Evolutionary conservation across 2,329 filamentous ascomycete species (phyloP), one percentile per base, ranked within the genome.

Genomic region (Uncinocarpus reesii): DNA sequence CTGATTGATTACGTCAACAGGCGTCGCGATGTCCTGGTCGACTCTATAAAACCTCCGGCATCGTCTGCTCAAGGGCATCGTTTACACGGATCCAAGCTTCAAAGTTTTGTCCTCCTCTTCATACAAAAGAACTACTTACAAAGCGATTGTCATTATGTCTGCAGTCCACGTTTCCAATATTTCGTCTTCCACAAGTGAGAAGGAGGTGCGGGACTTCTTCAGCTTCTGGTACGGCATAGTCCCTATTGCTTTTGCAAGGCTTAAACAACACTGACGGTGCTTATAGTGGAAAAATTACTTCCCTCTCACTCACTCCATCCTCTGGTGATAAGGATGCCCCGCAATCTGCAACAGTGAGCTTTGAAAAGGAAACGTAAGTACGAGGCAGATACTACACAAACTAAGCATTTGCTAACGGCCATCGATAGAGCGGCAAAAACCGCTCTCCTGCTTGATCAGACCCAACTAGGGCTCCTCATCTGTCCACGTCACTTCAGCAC

Each of bases 161-260:
- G 77, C 84, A 43, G 86, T 95, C 55, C 73, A 89, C 71, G 89
- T 96, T 61, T 84, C 85, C 71, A 89, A 92, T 73, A 95, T 98
- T 71, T 81, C 85, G 58, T 65, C 74, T 54, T 71, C 82, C 65
- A 95, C 90, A 49, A 80, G 78, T 57, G 88, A 98, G 70, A 83
- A 89, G 71, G 88, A 96, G 70, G 81, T 98, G 60, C 81, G 80
- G 63, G 89, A 95, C 65, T 98, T 98, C 77, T 98, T 98, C 76
- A 92, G 84, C 74, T 96, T 96, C 69, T 82, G 79, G 86, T 90
- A 76, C 65, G 79, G 61, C 37, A 40, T 38, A n/a, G 18, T n/a
- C 7, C 10, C 18, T 42, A 16, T 13, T 16, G 10, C 6, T 37
- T 42, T 34, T 21, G 21, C 26, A 6, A n/a, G n/a, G n/a, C n/a